Evolutionary conservation across 441 rosid genomes (phyloP).

Genomic region (Euphorbia celastroides): DNA sequence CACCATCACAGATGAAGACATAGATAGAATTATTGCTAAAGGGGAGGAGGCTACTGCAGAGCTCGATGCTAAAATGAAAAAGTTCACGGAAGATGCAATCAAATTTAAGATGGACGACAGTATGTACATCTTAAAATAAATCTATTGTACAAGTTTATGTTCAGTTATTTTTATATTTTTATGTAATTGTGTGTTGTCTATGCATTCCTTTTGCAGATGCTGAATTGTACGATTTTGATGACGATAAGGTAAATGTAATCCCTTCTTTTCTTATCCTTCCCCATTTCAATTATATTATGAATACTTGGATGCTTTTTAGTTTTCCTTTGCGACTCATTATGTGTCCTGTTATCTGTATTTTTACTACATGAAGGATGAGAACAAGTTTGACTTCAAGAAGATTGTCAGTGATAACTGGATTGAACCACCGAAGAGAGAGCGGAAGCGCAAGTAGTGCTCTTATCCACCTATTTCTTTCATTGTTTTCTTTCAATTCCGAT

Average conservation of each 20-base stretch:
- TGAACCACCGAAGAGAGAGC: slow-evolving; percentile 99
- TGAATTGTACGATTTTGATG: slow-evolving; percentile 83
- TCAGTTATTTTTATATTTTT: neutral
- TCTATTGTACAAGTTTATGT: slow-evolving; percentile 5
- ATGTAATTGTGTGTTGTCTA: neutral
- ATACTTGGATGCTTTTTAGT: slow-evolving; percentile 13
- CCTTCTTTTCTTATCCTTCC: neutral
- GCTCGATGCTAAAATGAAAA: slow-evolving; percentile 99
- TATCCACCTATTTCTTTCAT: slow-evolving; percentile 7
- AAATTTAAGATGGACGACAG: slow-evolving; percentile 98
- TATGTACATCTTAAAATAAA: slow-evolving; percentile 32
- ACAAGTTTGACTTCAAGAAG: slow-evolving; percentile 92
- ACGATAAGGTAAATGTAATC: slow-evolving; percentile 47
- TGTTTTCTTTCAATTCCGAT: slow-evolving; percentile 3
- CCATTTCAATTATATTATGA: slow-evolving; percentile 15
- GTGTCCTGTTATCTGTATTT: slow-evolving; percentile 13
- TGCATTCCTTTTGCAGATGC: slow-evolving; percentile 51
- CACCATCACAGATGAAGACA: slow-evolving; percentile 95
- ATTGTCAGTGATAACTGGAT: slow-evolving; percentile 96
- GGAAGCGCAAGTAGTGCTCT: slow-evolving; percentile 85
- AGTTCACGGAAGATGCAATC: slow-evolving; percentile 97
- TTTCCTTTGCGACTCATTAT: slow-evolving; percentile 11
- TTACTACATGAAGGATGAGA: slow-evolving; percentile 65
- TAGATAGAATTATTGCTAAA: slow-evolving; percentile 95
- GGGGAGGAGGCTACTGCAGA: slow-evolving; percentile 98